phyloP scores from a whole-genome alignment of 441 rosid species.

The Eruca vesicaria region DNA sequence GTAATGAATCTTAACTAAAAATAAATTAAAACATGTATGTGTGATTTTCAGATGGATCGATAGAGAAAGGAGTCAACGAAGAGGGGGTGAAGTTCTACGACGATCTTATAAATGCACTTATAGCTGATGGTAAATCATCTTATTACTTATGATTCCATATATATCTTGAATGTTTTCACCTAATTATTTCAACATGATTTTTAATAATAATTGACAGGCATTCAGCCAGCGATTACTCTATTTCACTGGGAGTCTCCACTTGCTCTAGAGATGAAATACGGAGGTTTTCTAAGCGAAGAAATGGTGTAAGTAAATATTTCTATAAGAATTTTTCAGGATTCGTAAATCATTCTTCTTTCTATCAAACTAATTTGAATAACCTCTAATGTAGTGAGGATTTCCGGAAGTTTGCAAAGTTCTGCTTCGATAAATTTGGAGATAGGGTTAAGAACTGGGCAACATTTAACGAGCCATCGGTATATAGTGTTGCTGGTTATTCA shows the following conservation, averaged over 20 bases:
- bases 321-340: background rate
- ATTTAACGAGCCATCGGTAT: constrained; percentile 55
- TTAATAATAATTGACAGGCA: constrained; percentile 7
- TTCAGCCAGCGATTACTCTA: constrained; percentile 28
- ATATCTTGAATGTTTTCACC: background rate
- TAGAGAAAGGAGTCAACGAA: constrained; percentile 32
- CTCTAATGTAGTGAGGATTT: constrained; percentile 42
- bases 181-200: background rate
- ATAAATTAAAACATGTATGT: background rate
- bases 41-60: constrained; percentile 34
- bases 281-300: constrained; percentile 1
- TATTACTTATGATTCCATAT: background rate
- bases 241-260: constrained; percentile 38
- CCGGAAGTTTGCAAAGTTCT: constrained; percentile 44
- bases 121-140: constrained; percentile 29
- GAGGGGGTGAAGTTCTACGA: constrained; percentile 41
- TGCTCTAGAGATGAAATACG: constrained; percentile 22
- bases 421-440: constrained; percentile 62
- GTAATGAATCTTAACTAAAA: background rate
- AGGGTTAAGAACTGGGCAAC: constrained; percentile 79
- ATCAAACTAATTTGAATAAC: background rate
- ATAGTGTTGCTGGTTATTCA: constrained; percentile 36
- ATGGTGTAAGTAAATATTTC: constrained; percentile 26
- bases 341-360: background rate
- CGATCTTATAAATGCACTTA: constrained; percentile 38